phyloP scores from a whole-genome alignment of 2,329 filamentous ascomycete species.

The Calonectria multiphialidica region DNA sequence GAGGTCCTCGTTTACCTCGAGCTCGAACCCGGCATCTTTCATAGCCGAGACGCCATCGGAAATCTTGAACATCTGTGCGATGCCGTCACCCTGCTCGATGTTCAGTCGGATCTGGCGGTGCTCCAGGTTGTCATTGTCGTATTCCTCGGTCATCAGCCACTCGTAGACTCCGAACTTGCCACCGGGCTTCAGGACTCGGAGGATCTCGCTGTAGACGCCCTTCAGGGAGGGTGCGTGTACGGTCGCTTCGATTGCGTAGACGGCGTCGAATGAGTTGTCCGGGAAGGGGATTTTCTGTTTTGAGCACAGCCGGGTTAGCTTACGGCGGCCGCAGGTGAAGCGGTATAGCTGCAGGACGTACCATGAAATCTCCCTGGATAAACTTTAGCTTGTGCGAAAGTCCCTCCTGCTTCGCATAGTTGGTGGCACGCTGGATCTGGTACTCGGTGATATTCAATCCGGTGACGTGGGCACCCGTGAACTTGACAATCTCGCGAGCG shows the following conservation, averaged over 20 bases:
- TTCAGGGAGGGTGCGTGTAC: conserved; percentile 89
- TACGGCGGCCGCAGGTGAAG: not conserved
- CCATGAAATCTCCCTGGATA: conserved; percentile 95
- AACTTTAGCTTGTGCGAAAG: conserved; percentile 82
- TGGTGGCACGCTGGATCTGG: conserved; percentile 88
- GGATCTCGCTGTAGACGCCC: conserved; percentile 92
- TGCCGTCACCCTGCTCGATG: conserved; percentile 93
- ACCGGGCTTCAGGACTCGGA: conserved; percentile 92
- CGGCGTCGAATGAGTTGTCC: conserved; percentile 88
- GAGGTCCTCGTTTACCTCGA: conserved; percentile 70
- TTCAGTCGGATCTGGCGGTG: conserved; percentile 89
- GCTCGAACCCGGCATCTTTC: conserved; percentile 84
- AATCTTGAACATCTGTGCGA: conserved; percentile 92
- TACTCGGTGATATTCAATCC: conserved; percentile 99
- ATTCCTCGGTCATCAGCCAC: conserved; percentile 97
- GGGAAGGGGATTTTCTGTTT: conserved; percentile 88
- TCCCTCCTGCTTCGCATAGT: conserved; percentile 83
- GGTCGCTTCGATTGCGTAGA: conserved; percentile 95
- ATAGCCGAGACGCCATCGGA: conserved; percentile 84
- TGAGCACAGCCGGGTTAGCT: not conserved
- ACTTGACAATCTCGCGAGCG: conserved; percentile 94
- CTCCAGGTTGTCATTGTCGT: conserved; percentile 84
- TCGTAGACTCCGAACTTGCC: conserved; percentile 95
- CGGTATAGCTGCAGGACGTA: conserved; percentile 42
- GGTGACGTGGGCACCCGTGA: conserved; percentile 85